Percentiles rank a stretch among this genome's conserved stretches.
These are phyloP conservation scores for Hansfordia pulvinata DNA, from an alignment of 2,329 filamentous ascomycete species.

Conservation along the genomic window DNA sequence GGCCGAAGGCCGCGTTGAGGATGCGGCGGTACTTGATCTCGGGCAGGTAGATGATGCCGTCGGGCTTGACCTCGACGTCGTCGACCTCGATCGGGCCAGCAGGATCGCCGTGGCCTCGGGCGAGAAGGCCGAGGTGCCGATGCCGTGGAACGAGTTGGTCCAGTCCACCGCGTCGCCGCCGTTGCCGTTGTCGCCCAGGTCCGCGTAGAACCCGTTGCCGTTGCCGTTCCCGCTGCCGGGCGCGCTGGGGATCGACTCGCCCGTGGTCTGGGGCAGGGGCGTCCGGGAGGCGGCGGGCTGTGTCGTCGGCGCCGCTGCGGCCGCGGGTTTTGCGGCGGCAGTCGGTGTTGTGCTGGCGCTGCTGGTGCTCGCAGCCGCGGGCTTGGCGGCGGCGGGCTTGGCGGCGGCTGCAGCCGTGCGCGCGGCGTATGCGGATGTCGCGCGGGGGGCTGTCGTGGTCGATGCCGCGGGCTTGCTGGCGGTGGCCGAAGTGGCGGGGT, in stretches of 20 bases:
- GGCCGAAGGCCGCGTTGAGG: conserved; percentile 81
- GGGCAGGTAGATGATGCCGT: conserved; percentile 89
- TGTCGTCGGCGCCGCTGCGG: conserved; percentile 6
- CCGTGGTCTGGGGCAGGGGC: conserved; percentile 12
- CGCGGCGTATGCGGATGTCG: conserved; percentile 1
- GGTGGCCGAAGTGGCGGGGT: background rate
- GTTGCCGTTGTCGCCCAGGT: conserved; percentile 1
- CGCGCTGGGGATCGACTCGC: conserved; percentile 1
- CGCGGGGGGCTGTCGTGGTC: conserved; percentile 6
- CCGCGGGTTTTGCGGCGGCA: conserved; percentile 1
- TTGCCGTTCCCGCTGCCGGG: conserved; percentile 1
- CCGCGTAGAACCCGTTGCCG: background rate
- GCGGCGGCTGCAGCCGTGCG: conserved; percentile 5
- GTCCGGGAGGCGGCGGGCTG: conserved; percentile 13
- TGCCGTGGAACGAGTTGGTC: conserved; percentile 71
- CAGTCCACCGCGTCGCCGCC: conserved; percentile 46
- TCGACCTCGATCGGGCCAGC: conserved; percentile 51
- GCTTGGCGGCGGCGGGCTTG: conserved; percentile 3
- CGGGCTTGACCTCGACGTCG: conserved; percentile 94
- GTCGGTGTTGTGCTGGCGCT: conserved; percentile 3
- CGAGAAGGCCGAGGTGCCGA: conserved; percentile 58
- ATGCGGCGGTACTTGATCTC: conserved; percentile 97
- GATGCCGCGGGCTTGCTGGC: conserved; percentile 1
- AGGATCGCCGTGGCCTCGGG: conserved; percentile 56
- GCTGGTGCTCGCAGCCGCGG: conserved; percentile 5